Conservation (phyloP, 1,284 basidiomycete species). For the Marasmius oreades region DNA sequence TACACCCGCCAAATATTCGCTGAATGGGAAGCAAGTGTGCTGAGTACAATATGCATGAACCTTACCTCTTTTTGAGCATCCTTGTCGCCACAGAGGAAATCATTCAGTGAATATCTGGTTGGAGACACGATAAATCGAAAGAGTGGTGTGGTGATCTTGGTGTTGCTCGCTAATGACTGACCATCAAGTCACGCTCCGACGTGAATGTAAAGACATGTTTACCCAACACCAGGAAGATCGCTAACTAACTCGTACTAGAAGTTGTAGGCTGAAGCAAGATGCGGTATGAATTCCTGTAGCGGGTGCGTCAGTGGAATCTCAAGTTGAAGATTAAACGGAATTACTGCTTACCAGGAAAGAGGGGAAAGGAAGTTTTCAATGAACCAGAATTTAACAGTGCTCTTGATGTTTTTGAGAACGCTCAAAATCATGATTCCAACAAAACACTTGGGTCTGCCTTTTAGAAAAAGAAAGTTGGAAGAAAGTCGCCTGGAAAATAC, state of each 20-base stretch:
- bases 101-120: conserved; percentile 63
- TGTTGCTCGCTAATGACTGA: conserved; percentile 49
- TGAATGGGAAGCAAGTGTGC: conserved; percentile 64
- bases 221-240: conserved; percentile 71
- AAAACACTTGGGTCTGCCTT: conserved; percentile 64
- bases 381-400: conserved; percentile 98
- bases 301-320: neutral
- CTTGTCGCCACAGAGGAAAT: conserved; percentile 66
- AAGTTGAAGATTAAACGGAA: neutral
- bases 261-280: conserved; percentile 84
- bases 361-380: conserved; percentile 98
- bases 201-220: conserved; percentile 20
- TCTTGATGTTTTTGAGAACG: conserved; percentile 90
- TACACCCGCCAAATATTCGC: too few relatives aligned
- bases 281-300: conserved; percentile 87
- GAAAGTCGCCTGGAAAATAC: conserved; percentile 34
- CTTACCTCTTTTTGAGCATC: conserved; percentile 50
- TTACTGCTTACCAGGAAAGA: conserved; percentile 77
- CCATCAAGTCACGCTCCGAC: neutral
- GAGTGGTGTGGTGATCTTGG: conserved; percentile 71
- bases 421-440: conserved; percentile 98
- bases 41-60: neutral
- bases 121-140: conserved; percentile 65
- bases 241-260: conserved; percentile 84
- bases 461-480: conserved; percentile 12